Conservation (phyloP, 2,329 filamentous ascomycete genomes). For the Colletotrichum viniferum region DNA sequence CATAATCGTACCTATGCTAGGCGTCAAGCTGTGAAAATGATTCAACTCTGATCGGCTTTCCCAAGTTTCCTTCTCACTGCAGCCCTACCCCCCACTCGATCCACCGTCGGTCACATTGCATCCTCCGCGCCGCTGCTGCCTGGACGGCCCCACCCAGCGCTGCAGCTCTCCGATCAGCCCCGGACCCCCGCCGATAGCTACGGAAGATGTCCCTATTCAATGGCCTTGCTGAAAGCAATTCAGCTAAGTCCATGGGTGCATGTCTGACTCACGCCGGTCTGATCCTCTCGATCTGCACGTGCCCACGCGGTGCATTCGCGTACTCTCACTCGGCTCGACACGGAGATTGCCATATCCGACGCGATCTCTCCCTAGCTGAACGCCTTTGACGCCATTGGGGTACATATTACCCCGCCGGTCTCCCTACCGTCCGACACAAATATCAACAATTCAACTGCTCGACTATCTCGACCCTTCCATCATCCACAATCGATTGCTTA, state of each 20-base stretch:
- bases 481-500: neutral
- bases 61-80: neutral
- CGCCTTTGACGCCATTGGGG: neutral
- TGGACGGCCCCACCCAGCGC: neutral
- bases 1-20: neutral
- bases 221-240: neutral
- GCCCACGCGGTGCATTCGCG: neutral
- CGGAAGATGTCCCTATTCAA: neutral
- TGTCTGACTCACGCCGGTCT: neutral
- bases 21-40: neutral
- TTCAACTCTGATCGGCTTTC: neutral
- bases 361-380: neutral
- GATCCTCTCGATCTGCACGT: neutral
- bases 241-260: neutral
- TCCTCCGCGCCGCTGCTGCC: neutral
- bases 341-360: neutral
- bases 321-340: neutral
- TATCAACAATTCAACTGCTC: neutral
- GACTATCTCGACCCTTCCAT: neutral
- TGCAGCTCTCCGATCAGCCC: neutral
- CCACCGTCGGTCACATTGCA: neutral
- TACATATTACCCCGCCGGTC: slow-evolving; percentile 9
- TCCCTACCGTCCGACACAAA: neutral
- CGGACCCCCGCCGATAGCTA: neutral
- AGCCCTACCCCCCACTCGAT: neutral